phyloP scores from a whole-genome alignment of 352 stramenopile genomes.

The Peronospora destructor region DNA sequence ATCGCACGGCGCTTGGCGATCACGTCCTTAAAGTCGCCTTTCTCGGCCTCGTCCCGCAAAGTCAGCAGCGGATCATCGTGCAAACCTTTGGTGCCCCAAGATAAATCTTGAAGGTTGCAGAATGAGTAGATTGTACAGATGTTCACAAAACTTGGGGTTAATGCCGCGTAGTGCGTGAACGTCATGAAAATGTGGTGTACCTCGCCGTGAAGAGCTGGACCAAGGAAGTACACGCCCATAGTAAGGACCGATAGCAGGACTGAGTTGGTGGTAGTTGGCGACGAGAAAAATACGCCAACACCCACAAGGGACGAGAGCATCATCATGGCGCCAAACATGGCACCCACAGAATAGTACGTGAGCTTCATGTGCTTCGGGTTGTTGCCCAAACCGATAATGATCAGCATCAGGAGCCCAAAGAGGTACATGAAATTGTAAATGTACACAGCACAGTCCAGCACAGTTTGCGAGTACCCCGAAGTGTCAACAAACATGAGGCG shows the following conservation, averaged over 20 bases:
- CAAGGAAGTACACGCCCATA: conserved; percentile 78
- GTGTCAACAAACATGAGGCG: conserved; percentile 75
- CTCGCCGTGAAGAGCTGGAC: conserved; percentile 69
- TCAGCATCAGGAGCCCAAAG: conserved; percentile 71
- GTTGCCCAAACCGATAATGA: conserved; percentile 84
- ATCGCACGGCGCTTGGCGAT: conserved; percentile 65
- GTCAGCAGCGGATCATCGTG: conserved; percentile 42
- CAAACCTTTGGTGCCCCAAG: conserved; percentile 79
- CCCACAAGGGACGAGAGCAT: conserved; percentile 69
- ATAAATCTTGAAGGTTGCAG: conserved; percentile 85
- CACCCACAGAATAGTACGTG: conserved; percentile 76
- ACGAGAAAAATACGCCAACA: conserved; percentile 72
- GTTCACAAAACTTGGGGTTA: conserved; percentile 86
- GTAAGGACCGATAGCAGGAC: conserved; percentile 62
- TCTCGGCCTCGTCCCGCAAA: conserved; percentile 50
- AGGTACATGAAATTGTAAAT: conserved; percentile 79
- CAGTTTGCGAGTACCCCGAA: conserved; percentile 46
- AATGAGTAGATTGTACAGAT: conserved; percentile 89
- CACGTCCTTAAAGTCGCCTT: conserved; percentile 81
- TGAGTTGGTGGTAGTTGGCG: conserved; percentile 38
- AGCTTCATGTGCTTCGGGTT: conserved; percentile 85
- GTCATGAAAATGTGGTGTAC: conserved; percentile 81
- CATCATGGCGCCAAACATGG: conserved; percentile 71
- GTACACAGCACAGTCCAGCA: conserved; percentile 61
- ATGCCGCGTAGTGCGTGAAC: conserved; percentile 81